Conservation (phyloP, 805 yeast genomes). For the Starmerella stigmatis region DNA sequence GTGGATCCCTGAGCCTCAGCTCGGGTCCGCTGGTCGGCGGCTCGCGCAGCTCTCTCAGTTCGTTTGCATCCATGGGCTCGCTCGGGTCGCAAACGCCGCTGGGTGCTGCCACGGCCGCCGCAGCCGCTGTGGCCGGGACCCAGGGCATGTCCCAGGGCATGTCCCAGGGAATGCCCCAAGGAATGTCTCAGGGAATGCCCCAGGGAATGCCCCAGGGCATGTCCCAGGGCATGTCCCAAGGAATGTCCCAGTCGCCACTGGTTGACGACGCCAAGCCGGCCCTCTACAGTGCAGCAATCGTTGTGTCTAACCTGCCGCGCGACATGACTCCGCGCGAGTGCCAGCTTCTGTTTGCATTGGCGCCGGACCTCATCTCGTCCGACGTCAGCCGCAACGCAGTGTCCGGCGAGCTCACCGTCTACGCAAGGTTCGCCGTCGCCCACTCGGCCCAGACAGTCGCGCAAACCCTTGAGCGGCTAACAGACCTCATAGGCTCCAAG, state of each 20-base stretch:
- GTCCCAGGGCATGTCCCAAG: no score
- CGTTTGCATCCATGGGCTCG: slow-evolving; percentile 6
- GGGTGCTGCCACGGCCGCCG: no score
- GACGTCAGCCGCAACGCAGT: slow-evolving; percentile 29
- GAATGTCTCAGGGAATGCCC: no score
- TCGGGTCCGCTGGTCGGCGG: slow-evolving; percentile 2
- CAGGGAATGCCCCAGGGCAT: no score
- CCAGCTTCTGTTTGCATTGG: slow-evolving; percentile 33
- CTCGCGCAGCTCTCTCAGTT: slow-evolving; percentile 1
- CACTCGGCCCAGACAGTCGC: slow-evolving; percentile 28
- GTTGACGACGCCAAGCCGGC: slow-evolving; percentile 2
- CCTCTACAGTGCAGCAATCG: slow-evolving; percentile 19
- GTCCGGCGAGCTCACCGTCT: slow-evolving; percentile 24
- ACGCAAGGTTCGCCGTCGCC: slow-evolving; percentile 27
- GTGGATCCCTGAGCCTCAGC: slow-evolving; percentile 4
- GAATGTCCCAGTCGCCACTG: not conserved
- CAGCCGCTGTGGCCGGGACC: no score
- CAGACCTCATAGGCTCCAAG: slow-evolving; percentile 25
- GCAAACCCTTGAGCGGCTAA: slow-evolving; percentile 25
- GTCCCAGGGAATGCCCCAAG: no score
- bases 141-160: no score
- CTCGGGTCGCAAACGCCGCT: not conserved
- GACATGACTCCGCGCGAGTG: slow-evolving; percentile 34
- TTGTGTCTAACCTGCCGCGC: slow-evolving; percentile 31
- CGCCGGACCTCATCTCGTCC: slow-evolving; percentile 30